Base-by-base conservation (phyloP, 495 filamentous ascomycete species). In the Rhypophila decipiens region DNA sequence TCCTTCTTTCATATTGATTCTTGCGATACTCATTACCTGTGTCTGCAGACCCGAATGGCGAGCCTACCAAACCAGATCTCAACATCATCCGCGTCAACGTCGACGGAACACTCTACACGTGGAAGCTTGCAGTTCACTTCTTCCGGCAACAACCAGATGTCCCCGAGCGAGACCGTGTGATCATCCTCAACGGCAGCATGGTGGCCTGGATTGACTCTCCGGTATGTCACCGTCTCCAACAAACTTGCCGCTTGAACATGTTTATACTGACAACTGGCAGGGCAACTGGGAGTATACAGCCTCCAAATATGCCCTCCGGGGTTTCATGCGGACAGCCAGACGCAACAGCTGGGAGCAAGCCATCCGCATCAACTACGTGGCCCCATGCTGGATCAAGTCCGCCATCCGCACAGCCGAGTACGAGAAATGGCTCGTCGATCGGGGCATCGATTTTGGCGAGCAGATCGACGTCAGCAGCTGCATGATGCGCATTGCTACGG, bases 81-180 rank as follows among this genome's bases (percentile, higher is more conserved):
- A 68, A 61, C 34, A 70, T 69, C 31, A 48, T 72, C 27, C 60
- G 67, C 44, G 61, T 72, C 3, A 72, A 74, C 47, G 44, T 74
- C 13, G 59, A 51, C 19, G 71, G 67, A 4, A 61, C 59, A 4
- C 45, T 74, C 20, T 71, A 68, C 37, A 69, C 65, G 4, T 61
- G 55, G 53, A 72, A 72, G 40, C 46, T 74, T n/a, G 68, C 69
- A 1, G 45, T 74, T 1, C 66, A 72, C 46, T 69, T 72, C 42
- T 72, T 74, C 53, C 53, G 61, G 17, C 59, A 64, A 33, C 64
- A 67, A 42, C 59, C 59, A 0, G 57, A 60, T 48, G 55, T 50
- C 27, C 49, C 53, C 5, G 59, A 65, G 33, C 50, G 64, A 17
- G 62, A 68, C 41, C 31, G 60, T 9, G 61, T 62, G 40, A 59